Percentiles rank a stretch among this genome's conserved stretches.
Conservation (phyloP, 352 stramenopile genomes). For the Blastocystis sp. region DNA sequence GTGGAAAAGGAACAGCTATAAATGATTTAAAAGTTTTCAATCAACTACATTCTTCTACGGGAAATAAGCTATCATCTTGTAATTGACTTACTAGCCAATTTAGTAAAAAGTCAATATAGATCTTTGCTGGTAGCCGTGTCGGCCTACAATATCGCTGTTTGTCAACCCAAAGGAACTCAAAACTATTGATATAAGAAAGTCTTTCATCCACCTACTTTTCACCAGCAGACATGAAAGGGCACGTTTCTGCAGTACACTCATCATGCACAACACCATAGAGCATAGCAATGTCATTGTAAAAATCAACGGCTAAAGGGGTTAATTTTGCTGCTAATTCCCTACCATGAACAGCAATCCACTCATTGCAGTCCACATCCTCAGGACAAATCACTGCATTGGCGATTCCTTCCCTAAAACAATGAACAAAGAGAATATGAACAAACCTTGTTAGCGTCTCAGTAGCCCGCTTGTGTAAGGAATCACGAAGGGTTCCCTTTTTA, state of each 20-base stretch:
- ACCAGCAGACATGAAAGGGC: slow-evolving; percentile 35
- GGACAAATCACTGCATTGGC: slow-evolving; percentile 26
- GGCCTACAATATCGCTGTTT: slow-evolving; percentile 6
- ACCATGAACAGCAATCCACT: slow-evolving; percentile 65
- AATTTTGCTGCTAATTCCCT: background rate
- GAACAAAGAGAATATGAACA: background rate
- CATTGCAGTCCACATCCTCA: slow-evolving; percentile 37
- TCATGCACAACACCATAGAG: slow-evolving; percentile 9
- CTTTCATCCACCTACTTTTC: background rate
- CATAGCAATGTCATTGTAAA: slow-evolving; percentile 49
- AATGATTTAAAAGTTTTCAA: background rate
- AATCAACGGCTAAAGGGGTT: slow-evolving; percentile 23
- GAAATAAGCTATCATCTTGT: slow-evolving; percentile 18
- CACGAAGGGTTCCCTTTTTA: slow-evolving; percentile 20
- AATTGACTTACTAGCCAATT: slow-evolving; percentile 14
- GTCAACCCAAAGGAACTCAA: slow-evolving; percentile 55
- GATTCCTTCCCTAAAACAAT: background rate
- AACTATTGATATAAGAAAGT: background rate
- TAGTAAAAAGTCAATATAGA: slow-evolving; percentile 39
- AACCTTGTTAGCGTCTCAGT: background rate
- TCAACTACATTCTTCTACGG: background rate
- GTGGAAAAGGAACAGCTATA: slow-evolving; percentile 4
- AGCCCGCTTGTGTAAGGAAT: slow-evolving; percentile 13
- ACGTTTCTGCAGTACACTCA: slow-evolving; percentile 38
- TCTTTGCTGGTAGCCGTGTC: background rate